Evolutionary conservation across 2,329 filamentous ascomycete species (phyloP).

Genomic region (Fragosphaeria purpurea): DNA sequence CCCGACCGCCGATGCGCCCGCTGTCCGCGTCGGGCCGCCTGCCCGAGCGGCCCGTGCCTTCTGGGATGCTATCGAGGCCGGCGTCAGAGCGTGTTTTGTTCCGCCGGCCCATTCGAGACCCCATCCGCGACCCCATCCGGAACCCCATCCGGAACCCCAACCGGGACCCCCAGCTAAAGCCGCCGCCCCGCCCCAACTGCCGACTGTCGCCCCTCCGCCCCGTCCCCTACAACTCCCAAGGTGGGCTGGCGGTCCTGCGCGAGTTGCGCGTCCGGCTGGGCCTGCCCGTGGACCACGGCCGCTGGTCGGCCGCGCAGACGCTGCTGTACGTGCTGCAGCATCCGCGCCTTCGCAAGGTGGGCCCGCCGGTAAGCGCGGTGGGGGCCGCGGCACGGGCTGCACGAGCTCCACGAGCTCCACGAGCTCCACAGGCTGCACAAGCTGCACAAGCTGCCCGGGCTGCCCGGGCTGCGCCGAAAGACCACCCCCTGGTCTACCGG

Average conservation of each 20-base stretch:
- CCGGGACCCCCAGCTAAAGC: too few relatives aligned
- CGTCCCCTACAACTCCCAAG: constrained; percentile 2
- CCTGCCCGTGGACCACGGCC: background rate
- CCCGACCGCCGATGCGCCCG: too few relatives aligned
- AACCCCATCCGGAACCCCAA: too few relatives aligned
- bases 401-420: too few relatives aligned
- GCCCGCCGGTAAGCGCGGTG: background rate
- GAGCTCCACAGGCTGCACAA: too few relatives aligned
- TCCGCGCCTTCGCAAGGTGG: constrained; percentile 2
- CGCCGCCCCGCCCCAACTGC: background rate
- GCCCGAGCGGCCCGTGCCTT: too few relatives aligned
- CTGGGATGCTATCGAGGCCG: too few relatives aligned
- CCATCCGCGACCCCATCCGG: too few relatives aligned
- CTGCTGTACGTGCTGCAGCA: constrained; percentile 8
- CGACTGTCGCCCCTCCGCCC: background rate
- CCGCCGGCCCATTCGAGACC: too few relatives aligned
- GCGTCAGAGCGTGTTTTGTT: too few relatives aligned
- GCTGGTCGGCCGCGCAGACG: background rate
- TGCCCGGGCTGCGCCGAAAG: background rate
- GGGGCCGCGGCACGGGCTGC: background rate
- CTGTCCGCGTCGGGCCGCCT: too few relatives aligned
- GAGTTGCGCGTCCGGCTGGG: constrained; percentile 1
- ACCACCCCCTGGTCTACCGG: background rate
- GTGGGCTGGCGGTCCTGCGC: background rate
- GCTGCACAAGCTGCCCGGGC: too few relatives aligned